phyloP scores from a whole-genome alignment of 129 eudicot genomes.

The Kitagawia praeruptora region DNA sequence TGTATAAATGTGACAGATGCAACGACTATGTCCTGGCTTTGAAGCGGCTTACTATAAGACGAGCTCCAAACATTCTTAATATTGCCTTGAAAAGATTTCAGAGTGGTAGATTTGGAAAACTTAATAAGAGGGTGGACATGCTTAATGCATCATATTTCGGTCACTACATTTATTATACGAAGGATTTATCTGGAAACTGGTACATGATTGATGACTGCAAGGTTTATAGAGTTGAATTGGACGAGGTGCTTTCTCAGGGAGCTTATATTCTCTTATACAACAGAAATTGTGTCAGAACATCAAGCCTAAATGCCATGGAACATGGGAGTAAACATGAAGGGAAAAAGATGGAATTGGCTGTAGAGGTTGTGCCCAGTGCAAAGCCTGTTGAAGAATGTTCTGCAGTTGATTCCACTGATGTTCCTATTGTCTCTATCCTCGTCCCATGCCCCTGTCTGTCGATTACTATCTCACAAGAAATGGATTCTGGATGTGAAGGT shows the following conservation, averaged over 20 bases:
- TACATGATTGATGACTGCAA: conserved; percentile 80
- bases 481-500: conserved; percentile 18
- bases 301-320: conserved; percentile 45
- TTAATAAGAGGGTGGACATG: no score
- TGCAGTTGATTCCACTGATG: not conserved
- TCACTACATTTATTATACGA: conserved; percentile 74
- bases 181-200: conserved; percentile 82
- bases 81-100: no score
- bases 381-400: conserved; percentile 23
- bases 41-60: no score
- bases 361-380: conserved; percentile 15
- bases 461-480: conserved; percentile 10
- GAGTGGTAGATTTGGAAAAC: no score
- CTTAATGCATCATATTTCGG: conserved; percentile 92
- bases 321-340: conserved; percentile 22
- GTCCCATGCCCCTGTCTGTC: conserved; percentile 12
- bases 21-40: no score
- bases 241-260: conserved; percentile 91
- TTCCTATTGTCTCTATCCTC: conserved; percentile 4
- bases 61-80: no score
- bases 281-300: conserved; percentile 44
- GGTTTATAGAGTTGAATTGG: conserved; percentile 70
- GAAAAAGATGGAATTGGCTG: conserved; percentile 19
- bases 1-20: no score
- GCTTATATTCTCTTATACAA: conserved; percentile 93